Evolutionary conservation across 2,329 filamentous ascomycete species (phyloP), one percentile per base, ranked within the genome.

Genomic region (Alternaria rosae): DNA sequence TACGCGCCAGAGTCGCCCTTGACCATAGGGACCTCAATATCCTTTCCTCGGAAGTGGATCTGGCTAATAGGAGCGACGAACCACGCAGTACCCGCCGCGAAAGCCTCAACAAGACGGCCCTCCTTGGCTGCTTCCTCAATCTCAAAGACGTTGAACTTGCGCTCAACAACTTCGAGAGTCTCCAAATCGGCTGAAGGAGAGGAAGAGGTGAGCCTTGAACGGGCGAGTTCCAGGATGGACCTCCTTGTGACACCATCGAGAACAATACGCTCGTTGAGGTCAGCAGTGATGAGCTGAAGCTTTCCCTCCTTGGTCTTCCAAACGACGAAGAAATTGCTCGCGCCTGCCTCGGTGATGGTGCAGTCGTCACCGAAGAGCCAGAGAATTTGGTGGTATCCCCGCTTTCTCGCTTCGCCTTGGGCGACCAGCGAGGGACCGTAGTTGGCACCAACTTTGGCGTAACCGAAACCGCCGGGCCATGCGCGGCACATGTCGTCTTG

Each of bases 401-500:
- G 82, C 11, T 82, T 83, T 58, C 89, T 83, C 4, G 94, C 94
- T 78, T 94, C 91, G 17, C 86, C 85, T 51, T 93, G 93, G 4
- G 92, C 92, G 56, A 92, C 85, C 56, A 97, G 85, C 20, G 88
- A 90, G 17, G 94, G 94, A 0, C 94, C 94, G 79, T 97, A 97
- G 84, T 97, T 97, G 64, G 94, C 94, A 57, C 94, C 94, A 32
- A 97, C 87, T 82, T 97, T 97, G 63, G 93, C 93, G 76, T 91
- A 94, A 1, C 94, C 94, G 78, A 96, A 97, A 10, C 94, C 94
- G 64, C 94, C 94, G 20, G 92, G 93, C 94, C 94, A 97, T 12
- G 94, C 93, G 68, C 94, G 90, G 60, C 97, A 89, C 84, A 90
- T 92, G 78, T 97, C 92, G 68, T 94, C 89, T 57, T 88, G 87